Percentiles rank a stretch among this genome's conserved stretches.
phyloP scores from a whole-genome alignment of 768 basidiomycete genomes.

The Kwoniella mangroviensis region DNA sequence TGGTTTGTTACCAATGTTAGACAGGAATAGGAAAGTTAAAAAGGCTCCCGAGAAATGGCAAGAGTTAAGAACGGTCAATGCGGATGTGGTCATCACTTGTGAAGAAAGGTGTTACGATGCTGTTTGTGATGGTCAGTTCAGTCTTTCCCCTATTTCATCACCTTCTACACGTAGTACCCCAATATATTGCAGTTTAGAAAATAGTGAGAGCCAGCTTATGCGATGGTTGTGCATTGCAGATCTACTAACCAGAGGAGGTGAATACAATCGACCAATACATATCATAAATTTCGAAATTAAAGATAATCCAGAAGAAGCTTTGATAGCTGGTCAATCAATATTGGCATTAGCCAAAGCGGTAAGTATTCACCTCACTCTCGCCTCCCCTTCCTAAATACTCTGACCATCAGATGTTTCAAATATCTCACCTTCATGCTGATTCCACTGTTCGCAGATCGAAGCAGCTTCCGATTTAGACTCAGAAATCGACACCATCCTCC shows the following conservation, averaged over 20 bases:
- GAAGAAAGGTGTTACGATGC: conserved; percentile 99
- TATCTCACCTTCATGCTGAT: too few relatives aligned
- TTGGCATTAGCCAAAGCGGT: conserved; percentile 88
- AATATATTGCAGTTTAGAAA: too few relatives aligned
- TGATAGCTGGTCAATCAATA: conserved; percentile 93
- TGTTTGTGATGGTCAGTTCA: conserved; percentile 98
- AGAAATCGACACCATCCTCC: conserved; percentile 84
- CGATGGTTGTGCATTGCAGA: conserved; percentile 62
- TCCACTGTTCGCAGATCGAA: conserved; percentile 70
- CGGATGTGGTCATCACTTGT: conserved; percentile 98
- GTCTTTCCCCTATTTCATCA: conserved; percentile 56
- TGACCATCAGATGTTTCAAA: too few relatives aligned
- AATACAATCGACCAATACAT: conserved; percentile 91
- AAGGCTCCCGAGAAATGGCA: conserved; percentile 96
- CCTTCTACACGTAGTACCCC: too few relatives aligned
- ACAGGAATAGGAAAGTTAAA: conserved; percentile 91
- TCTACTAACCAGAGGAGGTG: conserved; percentile 81
- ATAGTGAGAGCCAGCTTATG: too few relatives aligned
- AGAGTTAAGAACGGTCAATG: conserved; percentile 74
- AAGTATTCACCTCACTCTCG: conserved; percentile 55
- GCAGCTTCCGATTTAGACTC: conserved; percentile 82
- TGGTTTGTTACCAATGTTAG: conserved; percentile 92
- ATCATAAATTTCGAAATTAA: conserved; percentile 97
- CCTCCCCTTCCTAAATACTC: too few relatives aligned
- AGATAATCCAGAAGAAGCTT: conserved; percentile 98